Evolutionary conservation across 1,284 basidiomycete genomes (phyloP).

Genomic region (Malassezia dermatis): DNA sequence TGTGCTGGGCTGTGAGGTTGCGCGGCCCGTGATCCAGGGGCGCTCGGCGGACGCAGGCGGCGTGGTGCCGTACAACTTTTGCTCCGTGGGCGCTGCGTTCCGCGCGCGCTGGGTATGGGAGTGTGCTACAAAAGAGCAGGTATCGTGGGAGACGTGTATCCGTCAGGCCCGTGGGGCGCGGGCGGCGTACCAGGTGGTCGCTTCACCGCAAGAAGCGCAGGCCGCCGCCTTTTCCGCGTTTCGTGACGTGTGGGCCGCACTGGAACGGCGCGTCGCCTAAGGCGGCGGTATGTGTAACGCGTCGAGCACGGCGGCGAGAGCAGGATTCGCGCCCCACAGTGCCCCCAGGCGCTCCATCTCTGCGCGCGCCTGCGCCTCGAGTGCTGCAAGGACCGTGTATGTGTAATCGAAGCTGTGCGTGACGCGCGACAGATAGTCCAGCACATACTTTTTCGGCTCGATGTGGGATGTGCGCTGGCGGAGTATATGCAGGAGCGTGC

Average conservation of each 20-base stretch:
- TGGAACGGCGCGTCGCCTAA: slow-evolving; percentile 2
- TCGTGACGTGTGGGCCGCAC: slow-evolving; percentile 2
- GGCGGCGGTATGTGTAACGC: slow-evolving; percentile 14
- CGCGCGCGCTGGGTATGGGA: slow-evolving; percentile 41
- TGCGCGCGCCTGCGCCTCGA: slow-evolving; percentile 25
- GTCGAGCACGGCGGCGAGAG: slow-evolving; percentile 25
- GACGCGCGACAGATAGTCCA: slow-evolving; percentile 37
- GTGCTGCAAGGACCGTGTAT: slow-evolving; percentile 26
- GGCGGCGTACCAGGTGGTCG: slow-evolving; percentile 5
- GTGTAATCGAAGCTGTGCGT: slow-evolving; percentile 42
- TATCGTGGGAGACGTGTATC: slow-evolving; percentile 8
- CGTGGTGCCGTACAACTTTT: slow-evolving; percentile 34
- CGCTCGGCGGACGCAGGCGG: slow-evolving; percentile 10
- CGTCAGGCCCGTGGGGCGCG: not conserved
- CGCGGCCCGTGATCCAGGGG: slow-evolving; percentile 24
- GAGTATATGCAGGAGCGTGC: slow-evolving; percentile 39
- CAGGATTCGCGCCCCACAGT: slow-evolving; percentile 19
- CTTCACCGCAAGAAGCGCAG: not conserved
- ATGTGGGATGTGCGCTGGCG: slow-evolving; percentile 35
- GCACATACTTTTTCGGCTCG: slow-evolving; percentile 39
- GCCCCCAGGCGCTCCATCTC: slow-evolving; percentile 28
- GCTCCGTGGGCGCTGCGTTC: slow-evolving; percentile 42
- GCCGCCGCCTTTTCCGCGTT: slow-evolving; percentile 2
- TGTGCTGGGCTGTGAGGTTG: slow-evolving; percentile 55
- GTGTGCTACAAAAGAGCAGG: slow-evolving; percentile 3